phyloP scores from a whole-genome alignment of 208 protist species.

The Trypanosoma platydactyli region DNA sequence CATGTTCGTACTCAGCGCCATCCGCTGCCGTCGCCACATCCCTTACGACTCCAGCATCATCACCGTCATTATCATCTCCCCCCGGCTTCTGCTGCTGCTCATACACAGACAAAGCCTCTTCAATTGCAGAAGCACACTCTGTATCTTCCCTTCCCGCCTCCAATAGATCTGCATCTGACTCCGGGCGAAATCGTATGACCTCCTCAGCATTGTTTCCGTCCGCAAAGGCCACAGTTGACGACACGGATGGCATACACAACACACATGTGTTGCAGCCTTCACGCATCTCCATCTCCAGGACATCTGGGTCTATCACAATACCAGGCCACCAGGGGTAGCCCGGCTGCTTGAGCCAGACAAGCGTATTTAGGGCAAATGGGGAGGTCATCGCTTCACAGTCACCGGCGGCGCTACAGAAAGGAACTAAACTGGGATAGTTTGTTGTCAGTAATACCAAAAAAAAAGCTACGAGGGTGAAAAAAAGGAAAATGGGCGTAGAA shows the following conservation, averaged over 20 bases:
- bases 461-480: slow-evolving; percentile 4
- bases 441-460: slow-evolving; percentile 5
- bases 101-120: slow-evolving; percentile 44
- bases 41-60: neutral
- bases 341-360: slow-evolving; percentile 81
- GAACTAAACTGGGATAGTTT: neutral
- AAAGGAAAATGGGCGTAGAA: slow-evolving; percentile 14
- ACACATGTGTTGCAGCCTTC: slow-evolving; percentile 58
- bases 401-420: neutral
- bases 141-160: slow-evolving; percentile 33
- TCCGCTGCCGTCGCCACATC: neutral
- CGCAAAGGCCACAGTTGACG: slow-evolving; percentile 60
- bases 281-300: slow-evolving; percentile 32
- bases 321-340: slow-evolving; percentile 88
- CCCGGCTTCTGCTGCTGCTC: slow-evolving; percentile 20
- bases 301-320: slow-evolving; percentile 52
- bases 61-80: slow-evolving; percentile 9
- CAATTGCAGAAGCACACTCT: slow-evolving; percentile 57
- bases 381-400: slow-evolving; percentile 1
- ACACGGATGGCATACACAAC: slow-evolving; percentile 54
- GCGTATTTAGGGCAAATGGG: slow-evolving; percentile 37
- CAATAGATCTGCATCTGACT: slow-evolving; percentile 40
- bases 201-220: slow-evolving; percentile 37
- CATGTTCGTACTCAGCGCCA: slow-evolving; percentile 1
- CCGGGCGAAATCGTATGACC: slow-evolving; percentile 33